A percentile compares a stretch with the other conserved stretches of the same genome.
phyloP scores from a whole-genome alignment of 108 stramenopile species.

The Cyclotella kingstonii region DNA sequence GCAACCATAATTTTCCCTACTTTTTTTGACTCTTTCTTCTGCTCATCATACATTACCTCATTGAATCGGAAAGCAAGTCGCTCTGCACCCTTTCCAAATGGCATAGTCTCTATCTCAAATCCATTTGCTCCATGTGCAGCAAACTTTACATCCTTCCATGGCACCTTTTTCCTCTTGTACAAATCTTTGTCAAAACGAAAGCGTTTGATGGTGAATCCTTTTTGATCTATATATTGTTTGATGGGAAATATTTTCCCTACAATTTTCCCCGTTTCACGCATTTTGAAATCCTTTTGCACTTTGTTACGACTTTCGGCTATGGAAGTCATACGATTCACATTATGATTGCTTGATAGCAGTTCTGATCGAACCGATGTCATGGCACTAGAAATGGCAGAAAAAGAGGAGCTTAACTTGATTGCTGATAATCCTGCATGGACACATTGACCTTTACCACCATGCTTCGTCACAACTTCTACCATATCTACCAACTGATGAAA shows the following conservation, averaged over 20 bases:
- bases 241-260: slow-evolving; percentile 17
- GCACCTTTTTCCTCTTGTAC: slow-evolving; percentile 9
- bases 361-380: slow-evolving; percentile 36
- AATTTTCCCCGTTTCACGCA: slow-evolving; percentile 24
- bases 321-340: not conserved
- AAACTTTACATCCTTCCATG: slow-evolving; percentile 34
- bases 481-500: slow-evolving; percentile 23
- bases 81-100: slow-evolving; percentile 43
- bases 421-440: slow-evolving; percentile 44
- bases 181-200: slow-evolving; percentile 18
- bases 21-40: slow-evolving; percentile 11
- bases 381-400: slow-evolving; percentile 38
- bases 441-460: slow-evolving; percentile 26
- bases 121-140: slow-evolving; percentile 29
- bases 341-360: not conserved
- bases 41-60: slow-evolving; percentile 18
- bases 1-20: slow-evolving; percentile 37
- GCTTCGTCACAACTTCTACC: slow-evolving; percentile 25
- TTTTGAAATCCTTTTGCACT: slow-evolving; percentile 9
- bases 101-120: slow-evolving; percentile 30
- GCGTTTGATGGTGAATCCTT: slow-evolving; percentile 22
- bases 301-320: not conserved
- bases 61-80: slow-evolving; percentile 38
- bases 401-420: slow-evolving; percentile 17
- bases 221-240: slow-evolving; percentile 3